Evolutionary conservation across 768 basidiomycete genomes (phyloP), one percentile per base, ranked within the genome.

Genomic region (Leccinum uliginosum): DNA sequence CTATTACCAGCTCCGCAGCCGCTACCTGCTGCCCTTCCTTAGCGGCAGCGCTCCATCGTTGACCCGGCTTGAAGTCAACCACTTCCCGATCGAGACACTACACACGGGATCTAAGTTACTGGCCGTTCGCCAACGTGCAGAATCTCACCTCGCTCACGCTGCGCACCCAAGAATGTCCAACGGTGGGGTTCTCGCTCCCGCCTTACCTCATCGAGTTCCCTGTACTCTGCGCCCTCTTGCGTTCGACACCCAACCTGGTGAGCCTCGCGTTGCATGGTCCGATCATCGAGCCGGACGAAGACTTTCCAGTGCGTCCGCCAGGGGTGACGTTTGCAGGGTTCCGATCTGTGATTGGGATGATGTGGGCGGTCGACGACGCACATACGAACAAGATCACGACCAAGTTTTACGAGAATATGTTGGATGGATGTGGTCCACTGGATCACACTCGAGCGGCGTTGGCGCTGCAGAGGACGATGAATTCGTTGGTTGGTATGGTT

Each of bases 181-280:
- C 38, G 1, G 21, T 23, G 0, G 55, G 50, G 15, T 57, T 44
- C 56, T 51, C 9, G 29, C 58, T 60, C 49, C 63, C 53, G 32
- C 45, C 54, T 6, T 65, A 65, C 53, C 58, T 63, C 5, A 50
- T 62, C 38, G 61, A 57, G 30, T 60, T 65, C 27, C 51, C 56
- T 21, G 51, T 53, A 3, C 52, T 62, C 24, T 55, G 61, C 3
- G 40, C 61, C 12, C 50, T 67, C 3, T 53, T 65, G 21, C 45
- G 51, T 26, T 55, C 60, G 5, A 57, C 53, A 8, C 55, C 57
- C 4, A 55, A 51, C 12, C 50, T 64, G 40, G 23, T 21, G 3
- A 55, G 23, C 5, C 65, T 61, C 3, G 53, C 59, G 11, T 53
- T 61, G 19, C 57, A 61, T 19, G 62, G 59, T 23, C 57, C 65